Conservation (phyloP, 257 asterid genomes). For the Rauvolfia tetraphylla region DNA sequence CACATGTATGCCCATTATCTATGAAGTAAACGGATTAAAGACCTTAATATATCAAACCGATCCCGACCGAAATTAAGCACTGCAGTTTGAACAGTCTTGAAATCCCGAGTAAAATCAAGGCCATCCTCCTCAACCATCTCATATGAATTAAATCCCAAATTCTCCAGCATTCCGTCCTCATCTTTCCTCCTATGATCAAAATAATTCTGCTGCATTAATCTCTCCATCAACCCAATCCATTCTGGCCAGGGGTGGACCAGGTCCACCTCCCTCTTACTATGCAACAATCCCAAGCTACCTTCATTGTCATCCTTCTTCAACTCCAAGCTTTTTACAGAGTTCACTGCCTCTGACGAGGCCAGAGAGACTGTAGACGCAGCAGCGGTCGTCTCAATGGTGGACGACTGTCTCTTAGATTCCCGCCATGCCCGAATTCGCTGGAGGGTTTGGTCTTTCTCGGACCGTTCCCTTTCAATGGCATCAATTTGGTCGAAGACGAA, state of each 20-base stretch:
- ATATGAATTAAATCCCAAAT: conserved; percentile 54
- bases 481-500: conserved; percentile 91
- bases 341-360: background rate
- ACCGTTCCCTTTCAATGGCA: conserved; percentile 59
- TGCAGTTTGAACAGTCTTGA: conserved; percentile 73
- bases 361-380: background rate
- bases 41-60: conserved; percentile 90
- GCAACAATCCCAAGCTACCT: conserved; percentile 34
- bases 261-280: conserved; percentile 54
- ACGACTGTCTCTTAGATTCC: conserved; percentile 53
- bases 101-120: conserved; percentile 66
- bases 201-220: conserved; percentile 88
- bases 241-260: conserved; percentile 93
- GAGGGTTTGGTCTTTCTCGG: conserved; percentile 75
- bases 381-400: conserved; percentile 19
- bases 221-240: conserved; percentile 92
- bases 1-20: background rate
- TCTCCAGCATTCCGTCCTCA: conserved; percentile 78
- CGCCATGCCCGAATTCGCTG: conserved; percentile 95
- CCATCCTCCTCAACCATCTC: conserved; percentile 44
- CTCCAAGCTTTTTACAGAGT: conserved; percentile 30
- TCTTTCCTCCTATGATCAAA: conserved; percentile 89
- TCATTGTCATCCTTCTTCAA: conserved; percentile 28
- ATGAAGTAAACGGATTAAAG: conserved; percentile 1
- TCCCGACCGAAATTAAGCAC: conserved; percentile 73